Evolutionary conservation across 2,329 filamentous ascomycete genomes (phyloP).

Genomic region (Neofusicoccum kwambonambiense): DNA sequence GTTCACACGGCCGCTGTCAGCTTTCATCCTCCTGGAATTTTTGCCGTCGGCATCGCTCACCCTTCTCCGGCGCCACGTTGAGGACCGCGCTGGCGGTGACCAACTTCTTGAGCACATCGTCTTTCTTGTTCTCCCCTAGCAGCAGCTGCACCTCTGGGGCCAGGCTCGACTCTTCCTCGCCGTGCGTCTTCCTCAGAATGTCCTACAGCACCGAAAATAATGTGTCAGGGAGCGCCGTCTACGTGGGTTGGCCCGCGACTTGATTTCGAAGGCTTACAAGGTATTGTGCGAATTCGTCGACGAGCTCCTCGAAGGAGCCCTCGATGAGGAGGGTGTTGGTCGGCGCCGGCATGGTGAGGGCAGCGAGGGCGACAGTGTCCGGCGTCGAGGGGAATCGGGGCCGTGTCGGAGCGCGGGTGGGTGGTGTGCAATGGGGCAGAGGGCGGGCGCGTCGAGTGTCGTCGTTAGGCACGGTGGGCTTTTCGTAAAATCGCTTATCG

Average conservation of each 20-base stretch:
- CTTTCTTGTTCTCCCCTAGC: conserved; percentile 66
- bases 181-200: conserved; percentile 65
- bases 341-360: conserved; percentile 56
- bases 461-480: conserved; percentile 17
- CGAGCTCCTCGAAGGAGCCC: conserved; percentile 88
- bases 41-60: conserved; percentile 34
- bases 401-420: conserved; percentile 7
- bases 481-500: conserved; percentile 19
- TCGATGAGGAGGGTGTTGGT: conserved; percentile 72
- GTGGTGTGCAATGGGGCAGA: conserved; percentile 12
- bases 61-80: conserved; percentile 86
- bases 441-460: conserved; percentile 16
- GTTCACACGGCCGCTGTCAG: neutral
- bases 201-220: conserved; percentile 45
- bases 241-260: neutral
- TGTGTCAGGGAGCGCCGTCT: conserved; percentile 5
- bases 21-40: neutral
- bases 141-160: conserved; percentile 68
- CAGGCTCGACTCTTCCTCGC: conserved; percentile 53
- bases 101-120: conserved; percentile 85
- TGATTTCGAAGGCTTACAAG: conserved; percentile 45
- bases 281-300: conserved; percentile 92
- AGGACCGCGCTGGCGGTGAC: conserved; percentile 75
- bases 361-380: conserved; percentile 1
- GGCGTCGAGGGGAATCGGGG: conserved; percentile 7